Evolutionary conservation across 1,139 yeast species (phyloP), one percentile per base, ranked within the genome.

Genomic region (Komagataea norvegica): DNA sequence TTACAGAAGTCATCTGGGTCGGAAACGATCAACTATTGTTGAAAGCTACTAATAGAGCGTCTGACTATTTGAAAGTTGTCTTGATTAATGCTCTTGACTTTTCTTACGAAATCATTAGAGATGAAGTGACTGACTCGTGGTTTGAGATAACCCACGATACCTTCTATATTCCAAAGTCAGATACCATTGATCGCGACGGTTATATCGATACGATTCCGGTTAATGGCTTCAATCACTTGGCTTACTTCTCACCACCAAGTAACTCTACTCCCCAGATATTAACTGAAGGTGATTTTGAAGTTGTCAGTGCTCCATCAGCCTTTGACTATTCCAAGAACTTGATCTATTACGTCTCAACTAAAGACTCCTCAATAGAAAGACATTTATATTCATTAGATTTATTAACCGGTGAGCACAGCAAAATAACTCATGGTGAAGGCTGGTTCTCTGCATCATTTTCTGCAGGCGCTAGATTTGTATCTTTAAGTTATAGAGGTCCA

Each of bases 61-160:
- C 95, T 40, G 84, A 77, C 37, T 46, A 66, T 1, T 64, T 84
- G 44, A 69, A 77, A 36, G 79, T 84, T 29, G 66, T 74, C 27
- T 57, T 81, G 7, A 77, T 71, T 33, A 64, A 74, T 47, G 70
- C 79, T 0, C 44, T 56, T 5, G 52, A 59, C 16, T 49, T 62
- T 1, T 46, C 61, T 0, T 62, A 64, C 6, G 48, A 49, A 10
- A 56, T 71, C 8, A 69, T 67, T 3, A 67, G 85, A 46, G 59
- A 61, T n/a, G 65, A 70, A 18, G 53, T 60, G 3, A 65, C 70
- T 10, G 78, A 70, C 42, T 85, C 87, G 3, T 65, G 81, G 87
- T 87, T 89, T 67, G 98, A 91, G 57, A 78, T 89, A 27, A 74
- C 86, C 8, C 85, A 81, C 45, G 77, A 80, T 48, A 79, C 93